Base-by-base conservation (phyloP, 176 grass and related monocot genomes). In the Oryza longistaminata region DNA sequence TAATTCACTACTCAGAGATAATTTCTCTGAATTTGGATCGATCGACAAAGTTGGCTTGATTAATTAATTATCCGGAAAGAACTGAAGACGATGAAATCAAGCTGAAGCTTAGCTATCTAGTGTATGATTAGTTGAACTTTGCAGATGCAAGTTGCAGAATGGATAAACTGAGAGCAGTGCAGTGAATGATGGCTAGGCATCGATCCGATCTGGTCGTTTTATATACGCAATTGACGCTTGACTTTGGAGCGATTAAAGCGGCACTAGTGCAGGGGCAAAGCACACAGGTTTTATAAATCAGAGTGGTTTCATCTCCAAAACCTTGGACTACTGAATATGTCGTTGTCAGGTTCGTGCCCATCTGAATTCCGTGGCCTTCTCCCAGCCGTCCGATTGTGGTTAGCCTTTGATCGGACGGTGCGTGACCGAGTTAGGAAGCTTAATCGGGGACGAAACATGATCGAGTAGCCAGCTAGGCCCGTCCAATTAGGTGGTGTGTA, bases 241-340 rank as follows among this genome's bases (percentile, higher is more conserved):
- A 77, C 42, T 31, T 64, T 2, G 55, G 39, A 86, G 27, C 68
- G n/a, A 24, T 73, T 42, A 72, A 64, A 33, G 85, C 21, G 26
- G 72, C 40, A 25, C 2, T 62, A 24, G 58, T 62, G 58, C 21
- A 13, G n/a, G n/a, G 22, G 35, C 48, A 60, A n/a, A 84, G 87
- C 81, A 84, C 87, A 84, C 81, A 5, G 87, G 74, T 69, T 81
- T 75, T 61, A 19, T 34, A 0, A 22, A 31, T 9, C 33, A 8
- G 45, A 26, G 68, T 27, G 67, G 80, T 71, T 82, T 82, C n/a
- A 10, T 5, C 0, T 5, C 13, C n/a, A 31, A 79, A 35, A 35
- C 65, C 64, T 37, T 27, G 64, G 44, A 15, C 78, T 1, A 58
- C 21, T 62, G 8, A 62, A 24, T 0, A 62, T 24, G n/a, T 62